Evolutionary conservation across 768 basidiomycete genomes (phyloP), one percentile per base, ranked within the genome.

Genomic region (Kondoa subrosea): DNA sequence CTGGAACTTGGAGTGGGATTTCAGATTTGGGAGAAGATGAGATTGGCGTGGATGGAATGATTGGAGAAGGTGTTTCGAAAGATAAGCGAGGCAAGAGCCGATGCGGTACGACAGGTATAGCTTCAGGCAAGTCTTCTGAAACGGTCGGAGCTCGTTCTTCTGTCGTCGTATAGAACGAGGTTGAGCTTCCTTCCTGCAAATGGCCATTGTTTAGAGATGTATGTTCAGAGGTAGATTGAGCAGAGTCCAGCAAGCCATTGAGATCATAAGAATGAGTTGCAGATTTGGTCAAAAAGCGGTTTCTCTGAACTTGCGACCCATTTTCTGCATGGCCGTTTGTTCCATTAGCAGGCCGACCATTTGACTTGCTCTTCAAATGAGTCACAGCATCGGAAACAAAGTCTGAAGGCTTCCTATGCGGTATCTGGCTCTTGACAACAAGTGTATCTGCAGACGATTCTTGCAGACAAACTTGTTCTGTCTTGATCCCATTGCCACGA

Each of bases 21-120:
- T 30, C 25, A 4, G 27, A 31, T 56, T 34, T 12, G 61, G 66
- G 2, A 65, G 50, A 3, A 68, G 56, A 4, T 63, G 58, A 30
- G 61, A 68, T 4, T 64, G 64, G 26, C 62, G 68, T 4, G 3
- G 29, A 15, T 57, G 68, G 25, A 67, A 65, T 27, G 16, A 67
- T 30, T 12, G 29, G n/a, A 30, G 29, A 33, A 27, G 4, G n/a
- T 56, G 12, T 27, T 32, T 66, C 56, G 21, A 27, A 60, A n/a
- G n/a, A 60, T 60, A 4, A 27, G 29, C 21, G 58, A 57, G 25
- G 65, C 56, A 59, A 29, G 30, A 56, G 4, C 25, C 3, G 64
- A 66, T 25, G 63, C 63, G 30, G 15, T 64, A 25, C 14, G 8
- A 14, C 40, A 31, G 40, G 40, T 50, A 21, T 21, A 8, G 8